phyloP scores from a whole-genome alignment of 1,284 basidiomycete species.

The Megacollybia platyphylla region DNA sequence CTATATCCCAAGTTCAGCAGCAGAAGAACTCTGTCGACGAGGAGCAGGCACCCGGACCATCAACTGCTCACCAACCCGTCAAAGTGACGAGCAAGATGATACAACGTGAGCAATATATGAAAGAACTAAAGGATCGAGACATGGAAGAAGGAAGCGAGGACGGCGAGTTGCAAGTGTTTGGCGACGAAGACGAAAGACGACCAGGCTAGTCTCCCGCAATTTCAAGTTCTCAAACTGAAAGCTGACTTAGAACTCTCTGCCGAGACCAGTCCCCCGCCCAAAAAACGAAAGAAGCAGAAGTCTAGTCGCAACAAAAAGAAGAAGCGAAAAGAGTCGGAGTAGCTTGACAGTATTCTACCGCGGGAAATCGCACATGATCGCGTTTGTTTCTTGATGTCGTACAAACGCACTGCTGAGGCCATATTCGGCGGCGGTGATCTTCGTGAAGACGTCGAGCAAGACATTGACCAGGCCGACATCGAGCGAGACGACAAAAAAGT shows the following conservation, averaged over 20 bases:
- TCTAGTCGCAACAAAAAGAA: no score
- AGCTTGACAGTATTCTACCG: no score
- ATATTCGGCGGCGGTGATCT: background rate
- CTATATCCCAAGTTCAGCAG: slow-evolving; percentile 46
- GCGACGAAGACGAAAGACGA: slow-evolving; percentile 12
- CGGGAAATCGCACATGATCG: no score
- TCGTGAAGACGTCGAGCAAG: slow-evolving; percentile 2
- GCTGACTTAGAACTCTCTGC: no score
- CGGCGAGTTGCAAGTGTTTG: slow-evolving; percentile 14
- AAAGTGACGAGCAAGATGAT: slow-evolving; percentile 59
- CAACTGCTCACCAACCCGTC: slow-evolving; percentile 24
- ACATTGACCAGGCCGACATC: background rate
- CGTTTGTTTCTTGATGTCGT: no score
- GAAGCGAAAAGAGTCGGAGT: no score
- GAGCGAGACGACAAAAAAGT: background rate
- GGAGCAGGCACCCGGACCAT: slow-evolving; percentile 8
- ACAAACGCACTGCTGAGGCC: no score
- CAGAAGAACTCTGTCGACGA: slow-evolving; percentile 1
- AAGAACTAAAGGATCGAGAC: slow-evolving; percentile 33
- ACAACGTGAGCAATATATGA: slow-evolving; percentile 49
- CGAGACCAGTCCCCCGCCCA: no score
- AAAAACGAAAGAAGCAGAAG: no score
- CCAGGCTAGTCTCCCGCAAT: background rate
- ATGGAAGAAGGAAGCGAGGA: slow-evolving; percentile 32
- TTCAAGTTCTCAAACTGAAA: background rate